phyloP scores from a whole-genome alignment of 1,284 basidiomycete species.

The Ganoderma lucidum region DNA sequence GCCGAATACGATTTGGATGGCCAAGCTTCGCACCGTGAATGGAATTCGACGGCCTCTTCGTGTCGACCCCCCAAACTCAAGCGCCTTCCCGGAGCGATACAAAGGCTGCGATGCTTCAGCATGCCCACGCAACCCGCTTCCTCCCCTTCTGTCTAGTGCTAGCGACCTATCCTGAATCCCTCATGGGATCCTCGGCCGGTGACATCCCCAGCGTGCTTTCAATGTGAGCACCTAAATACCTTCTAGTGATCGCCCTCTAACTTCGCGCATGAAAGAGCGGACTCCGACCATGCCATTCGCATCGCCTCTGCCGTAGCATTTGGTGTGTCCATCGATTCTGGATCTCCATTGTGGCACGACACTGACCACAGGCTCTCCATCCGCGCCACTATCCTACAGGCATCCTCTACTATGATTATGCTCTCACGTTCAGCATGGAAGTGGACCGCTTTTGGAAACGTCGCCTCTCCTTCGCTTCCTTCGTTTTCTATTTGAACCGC shows the following conservation, averaged over 20 bases:
- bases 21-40: background rate
- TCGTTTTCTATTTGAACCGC: slow-evolving; percentile 24
- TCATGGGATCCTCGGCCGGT: background rate
- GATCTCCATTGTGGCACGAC: background rate
- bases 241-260: background rate
- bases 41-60: background rate
- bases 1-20: background rate
- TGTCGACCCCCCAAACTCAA: background rate
- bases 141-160: background rate
- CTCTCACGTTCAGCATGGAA: slow-evolving; percentile 41
- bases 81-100: background rate
- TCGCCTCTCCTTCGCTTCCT: background rate
- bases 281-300: slow-evolving; percentile 2
- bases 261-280: background rate
- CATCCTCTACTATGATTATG: slow-evolving; percentile 16
- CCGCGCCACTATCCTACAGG: background rate
- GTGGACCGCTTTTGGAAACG: slow-evolving; percentile 24
- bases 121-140: background rate
- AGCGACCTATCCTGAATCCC: background rate
- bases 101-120: background rate
- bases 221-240: background rate
- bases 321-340: background rate
- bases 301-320: slow-evolving; percentile 5
- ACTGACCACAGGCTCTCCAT: background rate
- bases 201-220: background rate